Evolutionary conservation across 768 basidiomycete genomes (phyloP).

Genomic region (Mycena belliarum): DNA sequence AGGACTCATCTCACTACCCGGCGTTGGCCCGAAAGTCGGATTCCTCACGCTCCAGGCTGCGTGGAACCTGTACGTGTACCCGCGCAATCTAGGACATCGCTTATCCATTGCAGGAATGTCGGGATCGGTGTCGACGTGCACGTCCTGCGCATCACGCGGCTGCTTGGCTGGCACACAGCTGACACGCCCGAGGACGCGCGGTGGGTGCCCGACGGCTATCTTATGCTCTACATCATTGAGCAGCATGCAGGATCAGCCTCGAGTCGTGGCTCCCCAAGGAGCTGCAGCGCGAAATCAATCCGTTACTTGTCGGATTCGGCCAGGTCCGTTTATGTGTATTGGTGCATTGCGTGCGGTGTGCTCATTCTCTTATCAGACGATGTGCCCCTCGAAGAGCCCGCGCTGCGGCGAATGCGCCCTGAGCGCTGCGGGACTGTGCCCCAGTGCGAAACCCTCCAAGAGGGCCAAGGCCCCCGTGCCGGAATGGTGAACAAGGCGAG

Average conservation of each 20-base stretch:
- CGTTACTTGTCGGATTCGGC: slow-evolving; percentile 81
- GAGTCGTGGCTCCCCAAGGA: slow-evolving; percentile 84
- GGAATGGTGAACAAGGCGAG: slow-evolving; percentile 18
- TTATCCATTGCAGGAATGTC: slow-evolving; percentile 54
- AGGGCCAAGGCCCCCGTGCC: not conserved
- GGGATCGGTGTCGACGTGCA: slow-evolving; percentile 98
- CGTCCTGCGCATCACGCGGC: slow-evolving; percentile 93
- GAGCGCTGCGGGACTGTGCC: slow-evolving; percentile 56
- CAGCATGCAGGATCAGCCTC: slow-evolving; percentile 57
- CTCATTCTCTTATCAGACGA: slow-evolving; percentile 40
- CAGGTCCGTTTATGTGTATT: slow-evolving; percentile 52
- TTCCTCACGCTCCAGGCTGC: slow-evolving; percentile 82
- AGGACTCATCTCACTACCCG: slow-evolving; percentile 82
- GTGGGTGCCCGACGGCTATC: slow-evolving; percentile 33
- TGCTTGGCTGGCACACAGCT: slow-evolving; percentile 92
- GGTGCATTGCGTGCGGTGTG: not conserved
- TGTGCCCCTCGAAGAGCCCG: slow-evolving; percentile 68
- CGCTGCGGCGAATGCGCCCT: slow-evolving; percentile 66
- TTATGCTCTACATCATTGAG: not conserved
- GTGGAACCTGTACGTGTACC: slow-evolving; percentile 70
- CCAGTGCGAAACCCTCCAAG: slow-evolving; percentile 40
- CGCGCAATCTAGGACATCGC: not conserved
- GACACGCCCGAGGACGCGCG: slow-evolving; percentile 88
- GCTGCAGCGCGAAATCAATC: slow-evolving; percentile 75
- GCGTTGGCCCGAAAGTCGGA: slow-evolving; percentile 97